Evolutionary conservation across 2,329 filamentous ascomycete species (phyloP).

Genomic region (Cladophialophora bantiana): DNA sequence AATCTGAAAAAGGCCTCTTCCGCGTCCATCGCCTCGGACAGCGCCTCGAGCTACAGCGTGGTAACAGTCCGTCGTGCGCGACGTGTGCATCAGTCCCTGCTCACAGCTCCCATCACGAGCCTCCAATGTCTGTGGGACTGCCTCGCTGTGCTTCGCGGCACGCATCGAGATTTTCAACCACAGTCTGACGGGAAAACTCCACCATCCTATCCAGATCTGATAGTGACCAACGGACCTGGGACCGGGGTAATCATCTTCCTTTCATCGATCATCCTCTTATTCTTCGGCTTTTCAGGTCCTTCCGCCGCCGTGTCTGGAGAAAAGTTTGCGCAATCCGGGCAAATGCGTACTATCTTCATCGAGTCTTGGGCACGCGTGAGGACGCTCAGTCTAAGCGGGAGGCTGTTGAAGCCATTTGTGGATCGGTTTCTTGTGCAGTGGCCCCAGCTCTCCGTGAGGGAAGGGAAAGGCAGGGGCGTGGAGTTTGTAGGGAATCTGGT

Average conservation of each 20-base stretch:
- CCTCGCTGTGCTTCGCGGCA: conserved; percentile 60
- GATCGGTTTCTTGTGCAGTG: conserved; percentile 87
- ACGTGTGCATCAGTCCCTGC: conserved; percentile 76
- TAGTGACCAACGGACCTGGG: conserved; percentile 87
- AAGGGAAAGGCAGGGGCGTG: conserved; percentile 21
- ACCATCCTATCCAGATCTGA: conserved; percentile 69
- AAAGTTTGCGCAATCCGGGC: conserved; percentile 39
- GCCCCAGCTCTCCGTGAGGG: conserved; percentile 61
- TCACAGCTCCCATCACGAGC: conserved; percentile 65
- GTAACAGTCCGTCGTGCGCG: conserved; percentile 76
- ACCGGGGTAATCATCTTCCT: conserved; percentile 80
- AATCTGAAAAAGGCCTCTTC: conserved; percentile 83
- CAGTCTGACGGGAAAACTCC: conserved; percentile 37
- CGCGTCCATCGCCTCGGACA: conserved; percentile 45
- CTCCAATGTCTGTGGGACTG: conserved; percentile 70
- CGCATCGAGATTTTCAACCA: conserved; percentile 45
- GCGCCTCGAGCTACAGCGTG: conserved; percentile 70
- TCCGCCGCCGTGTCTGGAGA: conserved; percentile 43
- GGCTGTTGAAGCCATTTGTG: conserved; percentile 73
- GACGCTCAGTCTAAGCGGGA: conserved; percentile 83
- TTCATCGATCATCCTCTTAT: conserved; percentile 63
- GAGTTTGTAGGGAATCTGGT: conserved; percentile 39
- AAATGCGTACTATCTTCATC: conserved; percentile 80
- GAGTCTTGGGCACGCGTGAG: conserved; percentile 91
- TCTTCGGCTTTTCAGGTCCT: conserved; percentile 47